Percentiles rank a stretch among this genome's conserved stretches.
Evolutionary conservation across 176 grass and related monocot genomes (phyloP).

Genomic region (Alopecurus myosuroides): DNA sequence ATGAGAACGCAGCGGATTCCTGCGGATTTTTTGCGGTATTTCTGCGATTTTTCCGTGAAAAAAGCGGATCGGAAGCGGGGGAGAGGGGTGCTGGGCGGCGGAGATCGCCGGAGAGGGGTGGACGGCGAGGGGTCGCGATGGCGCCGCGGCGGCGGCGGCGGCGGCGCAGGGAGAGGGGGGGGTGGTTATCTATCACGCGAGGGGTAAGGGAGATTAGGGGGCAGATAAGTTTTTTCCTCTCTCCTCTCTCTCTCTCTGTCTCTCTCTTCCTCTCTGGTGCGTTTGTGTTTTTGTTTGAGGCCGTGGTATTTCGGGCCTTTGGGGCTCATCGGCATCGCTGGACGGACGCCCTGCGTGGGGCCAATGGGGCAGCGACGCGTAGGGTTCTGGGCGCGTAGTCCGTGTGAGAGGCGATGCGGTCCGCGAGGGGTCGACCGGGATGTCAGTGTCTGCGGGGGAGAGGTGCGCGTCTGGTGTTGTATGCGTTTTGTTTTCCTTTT

Average conservation of each 20-base stretch:
- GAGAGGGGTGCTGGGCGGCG: constrained; percentile 5
- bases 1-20: constrained; percentile 3
- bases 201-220: constrained; percentile 44
- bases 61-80: constrained; percentile 29
- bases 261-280: constrained; percentile 19
- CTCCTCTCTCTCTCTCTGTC: not conserved
- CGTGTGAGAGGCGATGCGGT: not conserved
- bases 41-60: constrained; percentile 24
- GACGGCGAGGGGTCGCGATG: not conserved
- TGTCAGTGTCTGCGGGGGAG: not conserved
- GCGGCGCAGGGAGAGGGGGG: constrained; percentile 14
- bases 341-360: constrained; percentile 18
- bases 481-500: not conserved
- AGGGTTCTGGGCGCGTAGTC: not conserved
- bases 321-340: not conserved
- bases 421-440: not conserved
- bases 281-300: constrained; percentile 11
- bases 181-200: constrained; percentile 50
- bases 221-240: constrained; percentile 54
- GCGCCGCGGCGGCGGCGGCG: constrained; percentile 47
- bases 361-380: constrained; percentile 36
- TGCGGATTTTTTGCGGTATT: constrained; percentile 38
- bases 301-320: constrained; percentile 2
- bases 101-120: constrained; percentile 36
- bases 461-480: not conserved